Conservation (phyloP, 108 stramenopile genomes). For the Parietichytrium sp. region DNA sequence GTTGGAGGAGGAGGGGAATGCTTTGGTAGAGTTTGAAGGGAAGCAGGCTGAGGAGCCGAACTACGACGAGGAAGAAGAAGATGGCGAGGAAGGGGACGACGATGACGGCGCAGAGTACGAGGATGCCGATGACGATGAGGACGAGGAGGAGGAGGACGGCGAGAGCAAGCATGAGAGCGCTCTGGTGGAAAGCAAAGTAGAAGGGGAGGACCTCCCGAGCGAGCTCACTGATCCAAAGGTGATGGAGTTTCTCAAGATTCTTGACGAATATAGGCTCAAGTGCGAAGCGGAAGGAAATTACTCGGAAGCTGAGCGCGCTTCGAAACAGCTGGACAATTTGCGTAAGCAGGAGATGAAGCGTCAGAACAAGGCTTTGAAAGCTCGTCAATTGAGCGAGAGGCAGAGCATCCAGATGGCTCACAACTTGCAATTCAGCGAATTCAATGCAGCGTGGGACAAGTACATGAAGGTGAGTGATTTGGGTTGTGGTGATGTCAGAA, state of each 20-base stretch:
- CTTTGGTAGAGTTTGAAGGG: too few relatives aligned
- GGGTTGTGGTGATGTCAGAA: too few relatives aligned
- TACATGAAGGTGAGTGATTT: too few relatives aligned
- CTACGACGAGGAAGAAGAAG: too few relatives aligned
- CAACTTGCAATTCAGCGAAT: conserved; percentile 70
- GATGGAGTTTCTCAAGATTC: conserved; percentile 64
- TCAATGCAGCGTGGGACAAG: conserved; percentile 68
- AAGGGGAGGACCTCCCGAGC: background rate
- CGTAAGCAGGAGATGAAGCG: conserved; percentile 64
- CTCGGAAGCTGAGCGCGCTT: conserved; percentile 63
- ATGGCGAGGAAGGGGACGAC: too few relatives aligned
- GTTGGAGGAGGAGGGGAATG: too few relatives aligned
- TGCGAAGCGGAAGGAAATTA: conserved; percentile 70
- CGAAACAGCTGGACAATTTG: conserved; percentile 59
- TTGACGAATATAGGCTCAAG: conserved; percentile 68
- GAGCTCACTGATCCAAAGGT: conserved; percentile 66
- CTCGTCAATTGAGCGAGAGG: conserved; percentile 63
- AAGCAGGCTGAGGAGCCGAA: too few relatives aligned
- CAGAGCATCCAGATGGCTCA: conserved; percentile 70
- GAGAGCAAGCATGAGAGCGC: too few relatives aligned
- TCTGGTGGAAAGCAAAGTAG: too few relatives aligned
- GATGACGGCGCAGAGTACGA: too few relatives aligned
- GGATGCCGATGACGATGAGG: too few relatives aligned
- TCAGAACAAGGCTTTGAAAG: conserved; percentile 62
- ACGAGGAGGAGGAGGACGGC: too few relatives aligned